Conservation (phyloP, 106 monocot genomes). For the Phalaenopsis aphrodite region DNA sequence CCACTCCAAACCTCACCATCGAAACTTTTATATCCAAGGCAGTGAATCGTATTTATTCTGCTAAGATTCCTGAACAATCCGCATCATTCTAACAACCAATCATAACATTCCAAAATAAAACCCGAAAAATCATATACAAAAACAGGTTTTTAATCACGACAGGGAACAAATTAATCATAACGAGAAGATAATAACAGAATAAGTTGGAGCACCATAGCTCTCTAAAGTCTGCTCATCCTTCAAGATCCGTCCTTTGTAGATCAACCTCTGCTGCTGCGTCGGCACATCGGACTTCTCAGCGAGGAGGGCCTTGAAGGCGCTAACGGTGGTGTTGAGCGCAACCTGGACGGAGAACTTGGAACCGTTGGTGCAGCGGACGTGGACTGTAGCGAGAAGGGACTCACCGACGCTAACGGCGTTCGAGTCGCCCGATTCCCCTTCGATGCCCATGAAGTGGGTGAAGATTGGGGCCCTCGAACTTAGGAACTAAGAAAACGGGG, state of each 20-base stretch:
- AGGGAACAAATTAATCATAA: no score
- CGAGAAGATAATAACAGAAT: no score
- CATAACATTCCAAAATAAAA: background rate
- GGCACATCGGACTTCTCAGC: slow-evolving; percentile 46
- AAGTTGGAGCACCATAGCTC: slow-evolving; percentile 46
- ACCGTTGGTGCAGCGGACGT: slow-evolving; percentile 69
- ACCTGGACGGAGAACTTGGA: slow-evolving; percentile 57
- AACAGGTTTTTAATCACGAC: background rate
- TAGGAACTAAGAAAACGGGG: background rate
- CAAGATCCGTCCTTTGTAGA: slow-evolving; percentile 84
- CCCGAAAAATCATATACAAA: background rate
- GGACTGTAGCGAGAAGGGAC: slow-evolving; percentile 22
- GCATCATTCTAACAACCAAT: background rate
- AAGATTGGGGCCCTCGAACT: slow-evolving; percentile 1
- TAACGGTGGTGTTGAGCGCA: slow-evolving; percentile 37
- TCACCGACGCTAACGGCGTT: slow-evolving; percentile 20
- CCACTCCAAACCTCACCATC: background rate
- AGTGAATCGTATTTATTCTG: background rate
- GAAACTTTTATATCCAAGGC: background rate
- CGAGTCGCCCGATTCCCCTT: background rate
- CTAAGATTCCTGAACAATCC: background rate
- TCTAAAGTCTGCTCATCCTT: slow-evolving; percentile 83
- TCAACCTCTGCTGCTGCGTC: slow-evolving; percentile 68
- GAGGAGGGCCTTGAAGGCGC: slow-evolving; percentile 41
- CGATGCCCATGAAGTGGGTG: slow-evolving; percentile 14